Conservation (phyloP, 352 stramenopile genomes). For the Phytophthora constricta region DNA sequence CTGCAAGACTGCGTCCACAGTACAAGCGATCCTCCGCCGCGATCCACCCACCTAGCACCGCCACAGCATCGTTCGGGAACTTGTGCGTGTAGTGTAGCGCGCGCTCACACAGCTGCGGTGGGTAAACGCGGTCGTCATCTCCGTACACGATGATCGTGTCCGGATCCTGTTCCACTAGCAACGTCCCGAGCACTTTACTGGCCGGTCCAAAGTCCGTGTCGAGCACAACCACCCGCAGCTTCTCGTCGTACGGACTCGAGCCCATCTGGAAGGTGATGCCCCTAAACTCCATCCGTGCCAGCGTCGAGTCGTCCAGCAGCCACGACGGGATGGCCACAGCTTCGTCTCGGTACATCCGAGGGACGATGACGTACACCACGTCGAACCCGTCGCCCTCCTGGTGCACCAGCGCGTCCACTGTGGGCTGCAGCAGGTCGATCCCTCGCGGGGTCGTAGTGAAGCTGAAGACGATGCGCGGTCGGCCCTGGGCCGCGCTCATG, state of each 20-base stretch:
- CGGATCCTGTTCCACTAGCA: constrained; percentile 61
- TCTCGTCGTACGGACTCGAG: constrained; percentile 45
- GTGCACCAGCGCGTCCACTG: constrained; percentile 44
- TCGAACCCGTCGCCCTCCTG: constrained; percentile 54
- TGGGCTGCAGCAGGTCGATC: constrained; percentile 45
- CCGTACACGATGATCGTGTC: constrained; percentile 68
- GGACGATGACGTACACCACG: constrained; percentile 58
- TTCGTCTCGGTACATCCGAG: constrained; percentile 42
- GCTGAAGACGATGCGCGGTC: constrained; percentile 60
- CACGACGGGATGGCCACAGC: constrained; percentile 49
- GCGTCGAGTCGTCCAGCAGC: constrained; percentile 31
- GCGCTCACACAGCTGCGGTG: constrained; percentile 44
- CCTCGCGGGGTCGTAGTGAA: constrained; percentile 55
- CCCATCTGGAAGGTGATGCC: constrained; percentile 43
- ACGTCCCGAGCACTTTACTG: constrained; percentile 57
- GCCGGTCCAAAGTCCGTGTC: constrained; percentile 63
- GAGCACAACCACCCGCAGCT: constrained; percentile 44
- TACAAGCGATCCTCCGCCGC: constrained; percentile 54
- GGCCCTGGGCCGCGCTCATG: constrained; percentile 28
- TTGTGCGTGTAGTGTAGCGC: constrained; percentile 53
- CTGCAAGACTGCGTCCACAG: constrained; percentile 53
- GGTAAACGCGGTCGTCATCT: constrained; percentile 57
- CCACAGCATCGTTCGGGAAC: constrained; percentile 53
- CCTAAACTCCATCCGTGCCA: constrained; percentile 35
- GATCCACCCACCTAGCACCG: constrained; percentile 61